phyloP scores from a whole-genome alignment of 148 eudicot genomes.

The Nepenthes mirabilis region DNA sequence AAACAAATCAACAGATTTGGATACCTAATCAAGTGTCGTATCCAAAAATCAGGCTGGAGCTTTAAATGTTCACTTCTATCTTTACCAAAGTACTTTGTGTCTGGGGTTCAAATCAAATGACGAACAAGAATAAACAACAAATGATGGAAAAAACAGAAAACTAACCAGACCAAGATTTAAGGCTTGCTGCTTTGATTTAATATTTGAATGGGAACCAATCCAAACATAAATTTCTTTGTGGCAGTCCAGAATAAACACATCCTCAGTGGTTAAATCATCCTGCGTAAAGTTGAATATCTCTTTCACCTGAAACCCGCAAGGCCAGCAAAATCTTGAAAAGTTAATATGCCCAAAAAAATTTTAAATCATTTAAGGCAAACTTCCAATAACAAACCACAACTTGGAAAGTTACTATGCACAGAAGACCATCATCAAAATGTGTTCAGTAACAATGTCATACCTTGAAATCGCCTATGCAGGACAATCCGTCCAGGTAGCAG shows the following conservation, averaged over 20 bases:
- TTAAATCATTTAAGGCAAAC: too few relatives aligned
- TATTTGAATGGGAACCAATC: constrained; percentile 30
- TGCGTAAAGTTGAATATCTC: constrained; percentile 43
- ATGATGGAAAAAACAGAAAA: too few relatives aligned
- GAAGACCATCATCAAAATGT: not conserved
- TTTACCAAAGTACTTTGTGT: too few relatives aligned
- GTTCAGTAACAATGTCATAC: constrained; percentile 4
- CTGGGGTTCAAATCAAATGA: too few relatives aligned
- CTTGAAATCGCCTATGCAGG: constrained; percentile 23
- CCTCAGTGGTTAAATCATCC: constrained; percentile 48
- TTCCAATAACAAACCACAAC: not conserved
- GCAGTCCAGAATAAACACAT: constrained; percentile 35
- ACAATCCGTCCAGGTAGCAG: constrained; percentile 3
- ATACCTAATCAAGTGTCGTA: too few relatives aligned
- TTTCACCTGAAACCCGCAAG: constrained; percentile 18
- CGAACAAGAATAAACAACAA: too few relatives aligned
- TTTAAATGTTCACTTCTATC: too few relatives aligned
- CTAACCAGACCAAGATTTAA: constrained; percentile 21
- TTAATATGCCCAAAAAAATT: too few relatives aligned
- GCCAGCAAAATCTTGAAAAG: not conserved
- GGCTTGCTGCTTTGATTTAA: constrained; percentile 27
- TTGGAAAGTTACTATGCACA: not conserved
- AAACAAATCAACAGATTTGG: too few relatives aligned
- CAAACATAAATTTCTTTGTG: constrained; percentile 32
- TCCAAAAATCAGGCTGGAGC: too few relatives aligned